Evolutionary conservation across 2,329 filamentous ascomycete genomes (phyloP).

Genomic region (Pseudogymnoascus sp.): DNA sequence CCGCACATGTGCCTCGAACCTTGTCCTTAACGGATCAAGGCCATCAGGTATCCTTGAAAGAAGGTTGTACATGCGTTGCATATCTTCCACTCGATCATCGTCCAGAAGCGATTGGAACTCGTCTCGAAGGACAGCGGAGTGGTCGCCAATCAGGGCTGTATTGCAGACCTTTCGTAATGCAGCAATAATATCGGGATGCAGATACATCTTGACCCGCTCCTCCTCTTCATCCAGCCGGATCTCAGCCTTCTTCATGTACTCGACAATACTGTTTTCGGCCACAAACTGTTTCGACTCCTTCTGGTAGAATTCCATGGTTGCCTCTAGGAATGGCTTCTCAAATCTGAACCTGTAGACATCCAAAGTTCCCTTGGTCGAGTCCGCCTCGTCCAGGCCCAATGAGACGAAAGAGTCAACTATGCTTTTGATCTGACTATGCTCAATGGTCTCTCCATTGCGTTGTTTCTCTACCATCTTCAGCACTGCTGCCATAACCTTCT

Average conservation of each 20-base stretch:
- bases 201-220: conserved; percentile 82
- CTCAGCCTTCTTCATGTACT: conserved; percentile 99
- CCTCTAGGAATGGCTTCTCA: conserved; percentile 80
- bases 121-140: conserved; percentile 77
- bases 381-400: conserved; percentile 84
- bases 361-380: conserved; percentile 86
- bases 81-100: conserved; percentile 89
- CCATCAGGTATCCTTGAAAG: conserved; percentile 85
- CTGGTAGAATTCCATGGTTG: conserved; percentile 79
- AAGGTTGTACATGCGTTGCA: conserved; percentile 92
- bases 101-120: conserved; percentile 93
- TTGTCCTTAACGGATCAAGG: conserved; percentile 74
- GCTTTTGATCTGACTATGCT: conserved; percentile 92
- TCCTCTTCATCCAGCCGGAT: conserved; percentile 83
- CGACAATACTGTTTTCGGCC: conserved; percentile 92
- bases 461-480: conserved; percentile 95
- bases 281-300: conserved; percentile 91
- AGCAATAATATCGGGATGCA: conserved; percentile 81
- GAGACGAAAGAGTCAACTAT: conserved; percentile 96
- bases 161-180: conserved; percentile 83
- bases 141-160: conserved; percentile 78
- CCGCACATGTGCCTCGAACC: conserved; percentile 87
- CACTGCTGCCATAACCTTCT: conserved; percentile 90
- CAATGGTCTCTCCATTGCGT: conserved; percentile 93
- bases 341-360: conserved; percentile 93